These are phyloP conservation scores for Chalciporus chontae DNA, from an alignment of 768 basidiomycete genomes.

Conservation along the genomic window DNA sequence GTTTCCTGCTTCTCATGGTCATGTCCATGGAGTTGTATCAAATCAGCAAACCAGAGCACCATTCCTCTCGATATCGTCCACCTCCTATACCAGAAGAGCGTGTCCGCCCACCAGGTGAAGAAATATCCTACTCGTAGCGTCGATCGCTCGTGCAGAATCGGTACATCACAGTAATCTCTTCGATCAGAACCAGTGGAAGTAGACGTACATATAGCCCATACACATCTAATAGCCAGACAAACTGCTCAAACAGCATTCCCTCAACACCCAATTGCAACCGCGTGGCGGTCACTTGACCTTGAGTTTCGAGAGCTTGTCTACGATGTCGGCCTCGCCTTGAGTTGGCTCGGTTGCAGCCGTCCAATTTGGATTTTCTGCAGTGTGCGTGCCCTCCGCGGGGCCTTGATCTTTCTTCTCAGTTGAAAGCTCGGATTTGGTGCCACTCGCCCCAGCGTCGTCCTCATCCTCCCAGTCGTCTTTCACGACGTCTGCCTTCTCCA, in stretches of 20 bases:
- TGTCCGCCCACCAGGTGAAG: constrained; percentile 2
- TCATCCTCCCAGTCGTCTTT: constrained; percentile 80
- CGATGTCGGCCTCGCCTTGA: constrained; percentile 33
- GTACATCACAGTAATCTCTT: constrained; percentile 13
- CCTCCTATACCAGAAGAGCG: constrained; percentile 1
- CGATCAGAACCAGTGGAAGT: not conserved
- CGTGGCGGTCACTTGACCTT: constrained; percentile 42
- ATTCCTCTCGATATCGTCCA: constrained; percentile 12
- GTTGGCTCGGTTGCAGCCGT: constrained; percentile 15
- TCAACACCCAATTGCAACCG: not conserved
- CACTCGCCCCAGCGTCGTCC: constrained; percentile 42
- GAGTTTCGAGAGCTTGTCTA: constrained; percentile 54
- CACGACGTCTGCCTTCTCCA: constrained; percentile 53
- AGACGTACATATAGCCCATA: constrained; percentile 6
- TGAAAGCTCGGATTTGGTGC: constrained; percentile 21
- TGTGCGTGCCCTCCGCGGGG: constrained; percentile 19
- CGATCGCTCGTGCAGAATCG: not conserved
- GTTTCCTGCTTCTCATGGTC: constrained; percentile 67
- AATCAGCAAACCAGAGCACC: constrained; percentile 36
- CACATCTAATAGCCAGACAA: constrained; percentile 1
- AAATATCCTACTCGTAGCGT: constrained; percentile 15
- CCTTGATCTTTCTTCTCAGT: constrained; percentile 20
- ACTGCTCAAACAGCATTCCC: not conserved
- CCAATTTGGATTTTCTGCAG: constrained; percentile 23
- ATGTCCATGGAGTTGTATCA: constrained; percentile 63